Base-by-base conservation (phyloP, 2,329 filamentous ascomycete species). In the Aspergillus aculeatinus region DNA sequence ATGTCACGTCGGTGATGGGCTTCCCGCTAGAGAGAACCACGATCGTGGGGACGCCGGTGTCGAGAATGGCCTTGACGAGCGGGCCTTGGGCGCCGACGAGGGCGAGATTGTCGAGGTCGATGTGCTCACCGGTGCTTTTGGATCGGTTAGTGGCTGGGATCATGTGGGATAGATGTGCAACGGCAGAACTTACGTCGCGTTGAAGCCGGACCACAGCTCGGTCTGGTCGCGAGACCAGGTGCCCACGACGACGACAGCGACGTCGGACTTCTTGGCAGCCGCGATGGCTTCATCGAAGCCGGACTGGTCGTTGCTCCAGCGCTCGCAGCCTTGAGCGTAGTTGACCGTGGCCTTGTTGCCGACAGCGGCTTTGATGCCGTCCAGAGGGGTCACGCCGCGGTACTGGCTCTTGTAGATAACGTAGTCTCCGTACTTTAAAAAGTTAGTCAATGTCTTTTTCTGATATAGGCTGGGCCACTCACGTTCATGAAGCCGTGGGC, bases 211-310 rank as follows among this genome's bases (percentile, higher is more conserved):
- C 89, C 88, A 91, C 3, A 92, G 83, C 72, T 91, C 85, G 55
- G 81, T 78, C 70, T 92, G 89, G 68, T 92, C 89, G 52, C 89
- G 83, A 27, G 85, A 87, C 89, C 89, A 91, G 9, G 89, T 92
- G 33, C 89, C 89, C 1, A 91, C 88, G 0, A 92, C 80, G 0
- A 92, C 87, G 5, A 92, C 82, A 5, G 89, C 89, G 2, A 91
- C 84, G 67, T 92, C 89, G 3, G 89, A 87, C 10, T 81, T 82
- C 67, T 87, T 78, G 1, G 88, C 88, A 0, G 84, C 85, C 0
- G 83, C 77, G n/a, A 91, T 74, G 6, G 89, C 89, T 67, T 86
- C 87, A 0, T 80, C 72, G 64, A 91, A 89, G 1, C 86, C 87
- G 4, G 86, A 87, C 63, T 90, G 78, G 64, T 90, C 86, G 60